Conservation (phyloP, 176 grass and related monocot genomes). For the barley (Hordeum vulgare) region MorexV3_pseudomolecules_assembly NC_058518.1:494028417-494028916, state of each 20-base stretch:
- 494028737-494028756: neutral
- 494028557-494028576: constrained; percentile 2
- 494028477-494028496: neutral
- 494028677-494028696: neutral
- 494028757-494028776: neutral
- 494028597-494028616: neutral
- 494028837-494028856: constrained; percentile 3
- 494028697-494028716: neutral
- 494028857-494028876: neutral
- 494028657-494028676: neutral
- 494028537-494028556: neutral
- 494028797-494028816: neutral
- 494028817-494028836: neutral
- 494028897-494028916: constrained; percentile 81
- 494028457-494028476: neutral
- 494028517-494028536: neutral
- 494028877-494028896: constrained; percentile 41
- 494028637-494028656: neutral
- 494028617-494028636: neutral
- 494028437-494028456: neutral
- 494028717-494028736: neutral
- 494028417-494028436: constrained; percentile 4
- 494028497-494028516: neutral
- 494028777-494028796: neutral
- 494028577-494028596: neutral